These are phyloP conservation scores for Candida broadrunensis DNA, from an alignment of 805 yeast genomes.

Conservation along the genomic window DNA sequence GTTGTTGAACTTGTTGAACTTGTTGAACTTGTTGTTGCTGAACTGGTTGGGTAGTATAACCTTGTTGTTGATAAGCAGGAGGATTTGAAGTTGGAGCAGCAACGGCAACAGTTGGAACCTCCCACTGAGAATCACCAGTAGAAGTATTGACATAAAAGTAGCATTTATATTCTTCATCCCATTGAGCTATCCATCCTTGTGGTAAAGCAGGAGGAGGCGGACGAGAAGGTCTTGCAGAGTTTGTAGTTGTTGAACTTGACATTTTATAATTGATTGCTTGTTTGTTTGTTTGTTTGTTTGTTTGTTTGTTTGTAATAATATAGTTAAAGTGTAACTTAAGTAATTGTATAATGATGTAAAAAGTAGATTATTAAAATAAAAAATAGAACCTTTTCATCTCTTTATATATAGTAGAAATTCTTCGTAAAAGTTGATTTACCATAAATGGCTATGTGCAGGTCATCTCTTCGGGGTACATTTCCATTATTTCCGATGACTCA, in stretches of 20 bases:
- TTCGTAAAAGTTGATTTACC: no score
- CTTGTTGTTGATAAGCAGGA: constrained; percentile 4
- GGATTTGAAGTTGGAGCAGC: constrained; percentile 4
- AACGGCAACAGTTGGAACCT: constrained; percentile 11
- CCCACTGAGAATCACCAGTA: constrained; percentile 32
- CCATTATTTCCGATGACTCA: no score
- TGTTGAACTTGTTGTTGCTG: not conserved
- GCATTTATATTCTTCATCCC: constrained; percentile 28
- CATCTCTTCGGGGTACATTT: no score
- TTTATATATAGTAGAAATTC: no score
- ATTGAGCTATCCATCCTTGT: constrained; percentile 32
- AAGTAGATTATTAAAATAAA: no score
- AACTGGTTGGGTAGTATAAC: constrained; percentile 1
- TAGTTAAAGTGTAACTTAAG: no score
- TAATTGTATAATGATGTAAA: no score
- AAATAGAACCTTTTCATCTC: no score
- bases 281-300: no score
- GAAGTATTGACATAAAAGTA: constrained; percentile 23
- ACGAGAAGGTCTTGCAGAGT: constrained; percentile 1
- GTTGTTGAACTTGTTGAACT: not conserved
- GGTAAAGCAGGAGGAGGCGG: constrained; percentile 16
- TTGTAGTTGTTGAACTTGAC: not conserved
- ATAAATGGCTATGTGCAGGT: no score
- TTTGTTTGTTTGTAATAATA: no score
- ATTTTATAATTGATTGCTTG: no score